Base-by-base conservation (phyloP, 208 protist genomes). In the Trypanosoma rangeli region DNA sequence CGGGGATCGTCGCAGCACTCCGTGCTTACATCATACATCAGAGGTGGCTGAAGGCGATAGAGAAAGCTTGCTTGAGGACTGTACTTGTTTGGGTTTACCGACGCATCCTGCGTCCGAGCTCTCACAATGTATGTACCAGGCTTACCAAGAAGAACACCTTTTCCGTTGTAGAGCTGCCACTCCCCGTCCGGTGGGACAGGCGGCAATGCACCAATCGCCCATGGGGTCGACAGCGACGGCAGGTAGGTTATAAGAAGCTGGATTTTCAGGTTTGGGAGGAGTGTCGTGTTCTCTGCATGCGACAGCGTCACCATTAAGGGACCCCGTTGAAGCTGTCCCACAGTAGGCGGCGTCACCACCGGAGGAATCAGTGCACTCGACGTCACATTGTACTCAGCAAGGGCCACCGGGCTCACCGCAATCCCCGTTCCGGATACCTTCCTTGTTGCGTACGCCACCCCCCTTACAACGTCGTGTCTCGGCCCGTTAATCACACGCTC, bases 1-100 rank as follows among this genome's bases (percentile, higher is more conserved):
- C 20, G 13, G 9, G 26, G 22, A 46, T 62, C 39, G 33, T 54
- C n/a, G 26, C 53, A 58, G 54, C 70, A 75, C 52, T 75, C 70
- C 13, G 70, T 75, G 22, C 61, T 75, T 46, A 75, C 70, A 33
- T 75, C 70, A 49, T 75, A 75, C 33, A 61, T 46, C 22, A 75
- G 49, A 35, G 61, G 29, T 4, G 60, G 54, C 15, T 42, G 50
- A 3, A 75, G 52, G 5, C 55, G 42, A 62, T 69, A 64, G 0
- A 64, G 10, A 56, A 64, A 69, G 0, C 33, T 22, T 9, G 24
- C 55, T 5, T 20, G 24, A n/a, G 61, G 70, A 31, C 60, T 69
- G 16, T 48, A 39, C 12, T 48, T 31, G 28, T 7, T 29, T 28
- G 10, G 15, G 29, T 2, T n/a, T 13, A 52, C 20, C 13, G 48